Evolutionary conservation across 306 rosid genomes (phyloP), one percentile per base, ranked within the genome.

Genomic region (Lathyrus aphaca): DNA sequence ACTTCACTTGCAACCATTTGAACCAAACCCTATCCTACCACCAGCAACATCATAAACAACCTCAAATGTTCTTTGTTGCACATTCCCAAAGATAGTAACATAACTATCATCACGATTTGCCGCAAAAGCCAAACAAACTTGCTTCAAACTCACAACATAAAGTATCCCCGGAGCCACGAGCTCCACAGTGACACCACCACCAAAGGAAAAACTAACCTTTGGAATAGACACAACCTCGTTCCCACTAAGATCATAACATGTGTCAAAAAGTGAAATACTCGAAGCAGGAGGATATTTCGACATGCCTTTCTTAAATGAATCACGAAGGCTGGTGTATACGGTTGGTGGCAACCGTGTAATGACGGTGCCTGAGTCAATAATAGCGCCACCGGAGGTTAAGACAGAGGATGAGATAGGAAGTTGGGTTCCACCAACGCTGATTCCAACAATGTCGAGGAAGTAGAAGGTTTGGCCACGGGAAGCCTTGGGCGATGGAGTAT

Each of bases 301-400:
- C 97, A 91, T 88, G 1, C 61, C 78, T 2, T 32, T 16, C 5
- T 57, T 59, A 57, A 91, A 85, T 1, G 64, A 81, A 8, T 43
- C 30, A 3, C 75, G 77, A 66, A 91, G 61, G 6, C 80, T 49
- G 0, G 7, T 4, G 60, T 91, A 91, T 0, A 89, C 97, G 1
- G 74, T 69, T 0, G 93, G 88, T 0, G 91, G 96, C 37, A 91
- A 51, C 5, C 89, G 79, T 0, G 93, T 45, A 66, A 91, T 83
- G 2, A 86, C 92, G 1, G 97, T 88, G 19, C 96, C 97, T 1
- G 97, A 86, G 67, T 91, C 97, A 1, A 91, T 86, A 18, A 91
- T 77, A 10, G 81, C 54, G 4, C 96, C 93, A 0, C 86, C 58
- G 0, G 76, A 0, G 15, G 86, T 74, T 65, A 86, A 91, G 0